phyloP scores from a whole-genome alignment of 768 basidiomycete species.

The Russula vinacea region DNA sequence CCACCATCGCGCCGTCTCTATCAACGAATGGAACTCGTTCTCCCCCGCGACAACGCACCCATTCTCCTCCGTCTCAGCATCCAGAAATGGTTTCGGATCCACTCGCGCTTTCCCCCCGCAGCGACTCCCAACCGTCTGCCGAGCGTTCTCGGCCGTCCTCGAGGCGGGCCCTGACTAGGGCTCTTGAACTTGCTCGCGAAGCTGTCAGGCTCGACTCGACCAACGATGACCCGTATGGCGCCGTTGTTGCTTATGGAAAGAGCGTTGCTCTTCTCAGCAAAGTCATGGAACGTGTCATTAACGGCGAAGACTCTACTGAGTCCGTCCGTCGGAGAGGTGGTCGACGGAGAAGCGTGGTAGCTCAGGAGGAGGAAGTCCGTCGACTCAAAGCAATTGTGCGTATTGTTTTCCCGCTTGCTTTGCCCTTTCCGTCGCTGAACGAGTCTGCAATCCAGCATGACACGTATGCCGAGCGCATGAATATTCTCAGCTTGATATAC shows the following conservation, averaged over 20 bases:
- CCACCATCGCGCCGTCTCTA: constrained; percentile 38
- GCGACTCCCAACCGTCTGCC: constrained; percentile 41
- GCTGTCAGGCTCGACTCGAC: constrained; percentile 86
- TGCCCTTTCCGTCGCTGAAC: constrained; percentile 4
- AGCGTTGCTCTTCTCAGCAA: constrained; percentile 84
- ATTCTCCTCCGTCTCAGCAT: constrained; percentile 31
- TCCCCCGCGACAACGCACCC: constrained; percentile 47
- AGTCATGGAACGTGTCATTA: constrained; percentile 88
- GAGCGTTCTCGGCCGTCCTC: constrained; percentile 69
- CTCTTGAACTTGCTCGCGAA: constrained; percentile 83
- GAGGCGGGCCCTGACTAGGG: constrained; percentile 78
- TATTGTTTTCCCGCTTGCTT: constrained; percentile 25
- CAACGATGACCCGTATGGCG: constrained; percentile 84
- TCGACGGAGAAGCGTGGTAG: constrained; percentile 75
- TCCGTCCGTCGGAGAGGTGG: constrained; percentile 52
- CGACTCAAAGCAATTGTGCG: constrained; percentile 85
- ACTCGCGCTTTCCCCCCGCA: constrained; percentile 42
- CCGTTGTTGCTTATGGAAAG: constrained; percentile 83
- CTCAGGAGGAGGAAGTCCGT: constrained; percentile 86
- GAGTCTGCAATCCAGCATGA: constrained; percentile 60
- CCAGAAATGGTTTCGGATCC: constrained; percentile 47
- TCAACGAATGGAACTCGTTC: constrained; percentile 56
- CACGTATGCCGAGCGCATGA: constrained; percentile 93
- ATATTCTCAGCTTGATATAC: constrained; percentile 86
- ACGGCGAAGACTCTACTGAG: constrained; percentile 79